Evolutionary conservation across 2,329 filamentous ascomycete genomes (phyloP).

Genomic region (Talaromyces sp.): DNA sequence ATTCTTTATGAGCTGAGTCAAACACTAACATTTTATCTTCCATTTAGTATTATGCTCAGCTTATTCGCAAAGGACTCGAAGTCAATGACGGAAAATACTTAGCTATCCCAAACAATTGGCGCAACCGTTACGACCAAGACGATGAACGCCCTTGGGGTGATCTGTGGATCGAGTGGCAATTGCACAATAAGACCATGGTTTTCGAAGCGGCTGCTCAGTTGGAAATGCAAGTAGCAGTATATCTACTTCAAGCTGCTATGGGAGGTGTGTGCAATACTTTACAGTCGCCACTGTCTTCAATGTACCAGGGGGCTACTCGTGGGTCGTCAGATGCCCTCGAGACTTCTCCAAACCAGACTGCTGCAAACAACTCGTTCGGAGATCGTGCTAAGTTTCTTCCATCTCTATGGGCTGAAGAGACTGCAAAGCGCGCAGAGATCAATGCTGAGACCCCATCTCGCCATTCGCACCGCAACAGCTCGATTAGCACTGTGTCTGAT

Average conservation of each 20-base stretch:
- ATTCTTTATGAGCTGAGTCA: not conserved
- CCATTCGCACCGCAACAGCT: not conserved
- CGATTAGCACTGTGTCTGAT: not conserved
- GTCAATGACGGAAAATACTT: constrained; percentile 1
- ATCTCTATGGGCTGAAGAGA: not conserved
- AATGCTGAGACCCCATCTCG: not conserved
- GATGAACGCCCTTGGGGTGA: constrained; percentile 21
- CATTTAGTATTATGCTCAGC: constrained; percentile 18
- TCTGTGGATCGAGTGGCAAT: constrained; percentile 24
- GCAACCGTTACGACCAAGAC: not conserved
- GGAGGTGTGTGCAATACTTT: not conserved
- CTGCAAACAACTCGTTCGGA: not conserved
- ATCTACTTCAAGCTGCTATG: constrained; percentile 16
- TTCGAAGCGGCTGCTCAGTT: constrained; percentile 19
- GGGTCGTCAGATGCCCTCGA: not conserved
- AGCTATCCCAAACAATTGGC: constrained; percentile 5
- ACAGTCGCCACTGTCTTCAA: not conserved
- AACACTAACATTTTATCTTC: not conserved
- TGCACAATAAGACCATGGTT: constrained; percentile 11
- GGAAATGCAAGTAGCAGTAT: constrained; percentile 18
- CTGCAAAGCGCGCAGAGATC: not conserved
- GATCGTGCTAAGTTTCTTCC: not conserved
- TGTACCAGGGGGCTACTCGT: not conserved
- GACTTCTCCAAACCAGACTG: not conserved
- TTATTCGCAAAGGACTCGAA: constrained; percentile 19